Evolutionary conservation across 2,329 filamentous ascomycete species (phyloP).

Genomic region (Pseudocercospora ulei): DNA sequence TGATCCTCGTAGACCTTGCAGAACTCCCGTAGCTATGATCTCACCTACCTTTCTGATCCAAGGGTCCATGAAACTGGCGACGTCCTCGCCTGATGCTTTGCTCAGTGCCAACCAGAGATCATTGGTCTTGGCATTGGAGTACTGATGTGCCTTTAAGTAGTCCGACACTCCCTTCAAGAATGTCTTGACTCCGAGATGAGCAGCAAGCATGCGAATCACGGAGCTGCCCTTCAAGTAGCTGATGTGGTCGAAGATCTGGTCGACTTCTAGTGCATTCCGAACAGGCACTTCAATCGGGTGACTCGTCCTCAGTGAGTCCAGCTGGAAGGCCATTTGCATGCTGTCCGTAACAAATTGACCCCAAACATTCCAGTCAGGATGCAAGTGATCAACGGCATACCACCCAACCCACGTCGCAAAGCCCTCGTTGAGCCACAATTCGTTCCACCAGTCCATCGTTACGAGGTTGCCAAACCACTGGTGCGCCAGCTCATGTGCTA

Average conservation of each 20-base stretch:
- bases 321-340: conserved; percentile 79
- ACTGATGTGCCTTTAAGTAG: conserved; percentile 81
- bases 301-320: conserved; percentile 82
- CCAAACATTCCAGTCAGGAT: conserved; percentile 98
- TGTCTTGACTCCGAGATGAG: conserved; percentile 73
- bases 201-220: conserved; percentile 89
- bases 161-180: conserved; percentile 84
- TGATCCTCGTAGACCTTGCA: no score
- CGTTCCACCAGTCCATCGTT: conserved; percentile 79
- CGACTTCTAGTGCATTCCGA: conserved; percentile 83
- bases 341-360: conserved; percentile 93
- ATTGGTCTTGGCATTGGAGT: conserved; percentile 80
- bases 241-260: conserved; percentile 96
- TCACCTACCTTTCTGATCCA: conserved; percentile 78
- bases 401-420: conserved; percentile 98
- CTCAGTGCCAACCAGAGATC: conserved; percentile 84
- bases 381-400: conserved; percentile 80
- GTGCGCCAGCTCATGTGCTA: conserved; percentile 94
- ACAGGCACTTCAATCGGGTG: conserved; percentile 96
- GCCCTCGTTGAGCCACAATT: conserved; percentile 79
- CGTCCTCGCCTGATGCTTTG: conserved; percentile 77
- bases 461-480: conserved; percentile 95
- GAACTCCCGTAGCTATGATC: no score
- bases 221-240: conserved; percentile 95
- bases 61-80: conserved; percentile 76